These are phyloP conservation scores for Globisporangium viniferum DNA, from an alignment of 352 stramenopile genomes.

Conservation along the genomic window DNA sequence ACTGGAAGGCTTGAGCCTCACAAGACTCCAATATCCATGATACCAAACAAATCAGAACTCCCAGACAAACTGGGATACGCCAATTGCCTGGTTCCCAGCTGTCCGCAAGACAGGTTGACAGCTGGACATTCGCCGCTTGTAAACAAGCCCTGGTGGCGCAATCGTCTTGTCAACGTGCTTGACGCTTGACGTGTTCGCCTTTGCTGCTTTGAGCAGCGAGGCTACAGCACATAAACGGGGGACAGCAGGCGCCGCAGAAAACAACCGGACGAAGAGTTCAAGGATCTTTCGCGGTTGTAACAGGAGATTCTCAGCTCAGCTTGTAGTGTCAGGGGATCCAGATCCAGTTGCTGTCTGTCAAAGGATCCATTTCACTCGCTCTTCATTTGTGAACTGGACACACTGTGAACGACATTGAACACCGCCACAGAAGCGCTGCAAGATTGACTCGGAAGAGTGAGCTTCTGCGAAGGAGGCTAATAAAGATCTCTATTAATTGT, in stretches of 20 bases:
- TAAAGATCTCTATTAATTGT: not conserved
- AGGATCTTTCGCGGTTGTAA: not conserved
- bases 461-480: not conserved
- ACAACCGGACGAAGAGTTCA: not conserved
- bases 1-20: no score
- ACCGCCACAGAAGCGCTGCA: not conserved
- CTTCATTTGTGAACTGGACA: not conserved
- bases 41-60: no score
- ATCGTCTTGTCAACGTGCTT: not conserved
- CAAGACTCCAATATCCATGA: no score
- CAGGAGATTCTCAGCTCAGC: not conserved
- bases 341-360: not conserved
- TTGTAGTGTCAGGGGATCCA: not conserved
- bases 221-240: slow-evolving; percentile 1
- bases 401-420: not conserved
- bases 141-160: not conserved
- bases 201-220: not conserved
- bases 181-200: not conserved
- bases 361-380: not conserved
- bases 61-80: not conserved
- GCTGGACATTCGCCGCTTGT: not conserved
- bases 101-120: not conserved
- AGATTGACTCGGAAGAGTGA: not conserved
- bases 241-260: not conserved
- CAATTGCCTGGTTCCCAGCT: not conserved